phyloP scores from a whole-genome alignment of 164 flowering plant species.

The Magnolia changhungtana region DNA sequence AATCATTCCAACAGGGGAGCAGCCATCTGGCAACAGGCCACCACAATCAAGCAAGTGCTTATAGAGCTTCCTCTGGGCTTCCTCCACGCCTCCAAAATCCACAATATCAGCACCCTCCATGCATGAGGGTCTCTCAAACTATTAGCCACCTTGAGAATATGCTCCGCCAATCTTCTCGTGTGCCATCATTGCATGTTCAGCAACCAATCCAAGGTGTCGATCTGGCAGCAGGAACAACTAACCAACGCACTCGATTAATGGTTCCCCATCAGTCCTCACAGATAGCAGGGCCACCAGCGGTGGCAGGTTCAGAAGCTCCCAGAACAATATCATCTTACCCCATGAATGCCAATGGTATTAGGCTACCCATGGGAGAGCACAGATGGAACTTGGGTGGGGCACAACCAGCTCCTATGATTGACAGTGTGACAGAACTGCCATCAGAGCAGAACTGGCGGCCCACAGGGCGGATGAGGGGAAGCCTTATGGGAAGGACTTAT shows the following conservation, averaged over 20 bases:
- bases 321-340: conserved; percentile 25
- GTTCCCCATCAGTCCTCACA: conserved; percentile 23
- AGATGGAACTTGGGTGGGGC: conserved; percentile 23
- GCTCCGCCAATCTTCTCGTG: conserved; percentile 14
- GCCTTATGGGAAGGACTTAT: conserved; percentile 51
- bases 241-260: conserved; percentile 11
- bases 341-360: conserved; percentile 7
- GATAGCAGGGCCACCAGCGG: conserved; percentile 23
- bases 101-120: conserved; percentile 22
- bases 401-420: conserved; percentile 26
- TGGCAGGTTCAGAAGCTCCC: conserved; percentile 32
- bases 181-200: conserved; percentile 13
- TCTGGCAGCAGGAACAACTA: conserved; percentile 12
- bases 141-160: conserved; percentile 24
- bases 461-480: conserved; percentile 79
- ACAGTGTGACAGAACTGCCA: conserved; percentile 20
- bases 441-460: conserved; percentile 62
- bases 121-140: conserved; percentile 19
- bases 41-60: background rate
- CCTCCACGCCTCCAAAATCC: conserved; percentile 22
- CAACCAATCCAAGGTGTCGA: conserved; percentile 29
- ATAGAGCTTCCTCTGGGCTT: conserved; percentile 17
- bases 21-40: background rate
- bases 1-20: background rate
- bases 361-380: conserved; percentile 28